Evolutionary conservation across 1,284 basidiomycete species (phyloP).

Genomic region (Rhodotorula glutinis): DNA sequence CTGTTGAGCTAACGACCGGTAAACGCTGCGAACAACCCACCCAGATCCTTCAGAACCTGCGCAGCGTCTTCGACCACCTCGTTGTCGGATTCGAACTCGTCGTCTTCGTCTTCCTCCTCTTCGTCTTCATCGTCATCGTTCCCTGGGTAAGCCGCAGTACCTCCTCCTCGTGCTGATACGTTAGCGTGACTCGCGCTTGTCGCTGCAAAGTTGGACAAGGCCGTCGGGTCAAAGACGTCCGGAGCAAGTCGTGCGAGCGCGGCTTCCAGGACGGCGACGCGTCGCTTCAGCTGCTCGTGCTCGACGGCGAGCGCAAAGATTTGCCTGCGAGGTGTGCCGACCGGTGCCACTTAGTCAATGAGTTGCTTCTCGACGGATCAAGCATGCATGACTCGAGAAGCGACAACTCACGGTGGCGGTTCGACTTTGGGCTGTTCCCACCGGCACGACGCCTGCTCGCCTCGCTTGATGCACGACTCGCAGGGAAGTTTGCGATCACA

Average conservation of each 20-base stretch:
- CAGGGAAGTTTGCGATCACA: conserved; percentile 62
- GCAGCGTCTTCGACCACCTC: conserved; percentile 23
- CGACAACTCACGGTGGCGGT: not conserved
- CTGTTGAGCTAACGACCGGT: too few relatives aligned
- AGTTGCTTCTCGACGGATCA: too few relatives aligned
- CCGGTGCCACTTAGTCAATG: too few relatives aligned
- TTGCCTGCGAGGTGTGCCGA: conserved; percentile 46
- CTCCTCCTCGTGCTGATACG: too few relatives aligned
- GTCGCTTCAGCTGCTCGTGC: conserved; percentile 55
- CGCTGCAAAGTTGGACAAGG: not conserved
- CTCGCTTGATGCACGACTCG: conserved; percentile 58
- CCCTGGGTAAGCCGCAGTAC: not conserved
- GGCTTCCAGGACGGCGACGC: conserved; percentile 36
- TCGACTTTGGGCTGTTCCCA: conserved; percentile 42
- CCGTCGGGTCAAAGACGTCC: not conserved
- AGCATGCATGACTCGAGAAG: too few relatives aligned
- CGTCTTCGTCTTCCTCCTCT: not conserved
- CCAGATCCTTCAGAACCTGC: conserved; percentile 17
- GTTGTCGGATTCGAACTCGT: not conserved
- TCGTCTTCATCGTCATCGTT: not conserved
- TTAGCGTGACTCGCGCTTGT: not conserved
- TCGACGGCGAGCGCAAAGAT: conserved; percentile 59
- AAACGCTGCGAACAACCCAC: not conserved
- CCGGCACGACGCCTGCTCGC: conserved; percentile 58
- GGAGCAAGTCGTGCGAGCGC: conserved; percentile 25